Base-by-base conservation (phyloP, 2,329 filamentous ascomycete species). In the Pseudogymnoascus sp. region DNA sequence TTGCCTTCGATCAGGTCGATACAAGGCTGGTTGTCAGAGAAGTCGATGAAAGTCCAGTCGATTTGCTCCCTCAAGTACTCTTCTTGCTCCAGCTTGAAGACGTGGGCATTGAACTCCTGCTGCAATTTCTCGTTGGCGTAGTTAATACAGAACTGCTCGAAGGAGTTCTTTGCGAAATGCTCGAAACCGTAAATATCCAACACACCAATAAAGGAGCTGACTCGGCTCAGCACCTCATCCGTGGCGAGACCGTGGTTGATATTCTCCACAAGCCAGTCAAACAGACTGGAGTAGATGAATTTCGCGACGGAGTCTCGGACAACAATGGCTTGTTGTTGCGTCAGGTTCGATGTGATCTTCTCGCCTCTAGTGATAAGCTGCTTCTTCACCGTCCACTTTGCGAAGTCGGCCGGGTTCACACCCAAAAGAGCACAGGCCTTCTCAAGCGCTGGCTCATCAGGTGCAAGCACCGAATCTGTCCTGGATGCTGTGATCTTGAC, bases 81-180 rank as follows among this genome's bases (percentile, higher is more conserved):
- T 75, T 99, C 95, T 75, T 99, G 95, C 76, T 99, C 95, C 21
- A 99, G 84, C 77, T 97, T 97, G 84, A 99, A 99, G 37, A 99
- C 95, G 73, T 99, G 95, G 75, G 96, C 91, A 77, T 99, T 99
- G 82, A 99, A 99, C 75, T 97, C 93, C 75, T 99, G 95, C 75
- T 99, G 95, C 62, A 99, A 81, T 78, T 99, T 99, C 78, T 99
- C 95, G 77, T 99, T 99, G 77, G 95, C 95, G 73, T 99, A 99
- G 78, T 99, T 99, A 84, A 99, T 99, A 78, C 95, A 99, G 77
- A 99, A 99, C 76, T 99, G 95, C 76, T 99, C 95, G 72, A 99
- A 99, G 0, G 95, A 99, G 79, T 99, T 99, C 82, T 97, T 97
- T 66, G 95, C 93, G 73, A 99, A 99, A 77, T 97, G 95, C 76